Percentiles rank a stretch among this genome's conserved stretches.
Evolutionary conservation across 2,329 filamentous ascomycete species (phyloP).

Genomic region (Pleurostoma richardsiae): DNA sequence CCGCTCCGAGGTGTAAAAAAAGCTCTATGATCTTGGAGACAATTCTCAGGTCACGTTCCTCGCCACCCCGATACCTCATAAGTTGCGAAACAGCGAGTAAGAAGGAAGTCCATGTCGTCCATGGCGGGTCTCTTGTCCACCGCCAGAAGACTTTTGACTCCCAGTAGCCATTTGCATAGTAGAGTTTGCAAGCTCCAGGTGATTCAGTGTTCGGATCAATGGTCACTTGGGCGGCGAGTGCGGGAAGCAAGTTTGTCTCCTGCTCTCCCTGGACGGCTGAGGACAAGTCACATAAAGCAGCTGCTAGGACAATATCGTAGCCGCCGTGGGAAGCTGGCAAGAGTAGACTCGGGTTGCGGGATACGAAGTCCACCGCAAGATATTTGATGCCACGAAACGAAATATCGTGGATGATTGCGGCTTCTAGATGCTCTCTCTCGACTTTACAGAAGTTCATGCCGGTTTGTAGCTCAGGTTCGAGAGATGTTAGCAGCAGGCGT

Average conservation of each 20-base stretch:
- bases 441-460: too few species aligned
- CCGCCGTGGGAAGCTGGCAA: neutral
- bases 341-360: neutral
- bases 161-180: too few species aligned
- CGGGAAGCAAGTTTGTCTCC: neutral
- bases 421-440: neutral
- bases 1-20: constrained; percentile 1
- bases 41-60: neutral
- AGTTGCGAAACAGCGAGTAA: neutral
- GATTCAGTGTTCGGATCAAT: neutral
- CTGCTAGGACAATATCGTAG: neutral
- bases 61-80: neutral
- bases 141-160: too few species aligned
- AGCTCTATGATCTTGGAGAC: neutral
- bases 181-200: neutral
- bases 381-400: too few species aligned
- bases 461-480: too few species aligned
- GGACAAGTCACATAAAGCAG: neutral
- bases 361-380: neutral
- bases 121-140: neutral
- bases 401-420: too few species aligned
- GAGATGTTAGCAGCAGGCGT: too few species aligned
- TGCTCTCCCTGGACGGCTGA: neutral
- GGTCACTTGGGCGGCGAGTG: neutral
- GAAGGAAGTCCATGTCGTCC: neutral